Conservation (phyloP, 1,139 yeast species). For the Debaryomyces sp. region DNA sequence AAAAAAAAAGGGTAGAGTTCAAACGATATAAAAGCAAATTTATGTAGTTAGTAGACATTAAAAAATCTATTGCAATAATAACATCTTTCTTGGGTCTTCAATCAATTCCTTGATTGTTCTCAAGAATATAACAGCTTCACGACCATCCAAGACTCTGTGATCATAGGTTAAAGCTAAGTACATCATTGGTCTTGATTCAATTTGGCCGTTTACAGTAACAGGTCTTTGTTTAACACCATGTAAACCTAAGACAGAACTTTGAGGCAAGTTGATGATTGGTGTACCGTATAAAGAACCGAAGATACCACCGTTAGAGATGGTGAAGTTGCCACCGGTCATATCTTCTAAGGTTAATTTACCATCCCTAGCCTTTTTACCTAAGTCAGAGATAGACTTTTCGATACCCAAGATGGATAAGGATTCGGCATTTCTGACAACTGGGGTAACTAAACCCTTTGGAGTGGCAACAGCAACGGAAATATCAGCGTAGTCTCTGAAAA, state of each 20-base stretch:
- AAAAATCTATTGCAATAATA: slow-evolving; percentile 54
- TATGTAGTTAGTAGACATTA: not conserved
- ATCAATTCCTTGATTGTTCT: slow-evolving; percentile 94
- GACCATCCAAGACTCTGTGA: slow-evolving; percentile 97
- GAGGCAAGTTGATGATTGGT: slow-evolving; percentile 98
- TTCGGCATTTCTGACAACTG: slow-evolving; percentile 97
- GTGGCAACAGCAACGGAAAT: slow-evolving; percentile 98
- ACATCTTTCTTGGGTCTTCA: slow-evolving; percentile 99
- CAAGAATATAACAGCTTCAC: slow-evolving; percentile 98
- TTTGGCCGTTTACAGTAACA: slow-evolving; percentile 92
- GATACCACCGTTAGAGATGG: slow-evolving; percentile 99
- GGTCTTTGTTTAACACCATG: slow-evolving; percentile 99
- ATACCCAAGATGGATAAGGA: slow-evolving; percentile 85
- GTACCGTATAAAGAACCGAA: slow-evolving; percentile 98
- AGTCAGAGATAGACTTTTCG: slow-evolving; percentile 78
- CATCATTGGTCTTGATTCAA: slow-evolving; percentile 99
- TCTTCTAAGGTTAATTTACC: slow-evolving; percentile 96
- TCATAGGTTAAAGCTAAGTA: slow-evolving; percentile 98
- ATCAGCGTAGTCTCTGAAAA: slow-evolving; percentile 95
- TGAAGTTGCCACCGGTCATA: slow-evolving; percentile 99
- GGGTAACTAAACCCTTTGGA: slow-evolving; percentile 98
- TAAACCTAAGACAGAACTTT: slow-evolving; percentile 95
- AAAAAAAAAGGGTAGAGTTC: slow-evolving; percentile 2
- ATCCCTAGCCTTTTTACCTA: slow-evolving; percentile 95
- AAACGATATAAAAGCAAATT: slow-evolving; percentile 4